Percentiles rank a stretch among this genome's conserved stretches.
Conservation (phyloP, 768 basidiomycete genomes). For the Botryobasidium botryosum region DNA sequence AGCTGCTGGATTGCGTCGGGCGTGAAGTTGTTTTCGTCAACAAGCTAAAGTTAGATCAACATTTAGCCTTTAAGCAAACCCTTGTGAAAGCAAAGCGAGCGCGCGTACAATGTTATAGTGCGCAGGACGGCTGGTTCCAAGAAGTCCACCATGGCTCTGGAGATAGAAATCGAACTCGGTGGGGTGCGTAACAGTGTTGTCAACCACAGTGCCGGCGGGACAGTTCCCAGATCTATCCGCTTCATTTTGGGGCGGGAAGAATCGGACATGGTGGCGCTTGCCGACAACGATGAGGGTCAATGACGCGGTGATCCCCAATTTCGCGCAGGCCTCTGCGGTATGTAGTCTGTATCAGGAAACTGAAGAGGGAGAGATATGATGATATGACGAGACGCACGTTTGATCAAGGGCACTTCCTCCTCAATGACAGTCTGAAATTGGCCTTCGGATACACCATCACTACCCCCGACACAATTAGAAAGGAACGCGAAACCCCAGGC, state of each 20-base stretch:
- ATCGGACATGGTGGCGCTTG: conserved; percentile 10
- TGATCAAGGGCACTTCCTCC: conserved; percentile 1
- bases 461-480: background rate
- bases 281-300: conserved; percentile 12
- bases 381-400: conserved; percentile 3
- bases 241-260: conserved; percentile 8
- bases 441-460: conserved; percentile 11
- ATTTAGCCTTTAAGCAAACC: background rate
- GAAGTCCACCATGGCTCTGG: conserved; percentile 20
- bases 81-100: conserved; percentile 14
- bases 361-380: background rate
- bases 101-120: conserved; percentile 33
- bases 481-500: background rate
- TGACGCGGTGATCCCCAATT: background rate
- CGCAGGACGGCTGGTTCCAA: conserved; percentile 57
- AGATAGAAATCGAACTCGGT: conserved; percentile 11
- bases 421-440: conserved; percentile 9
- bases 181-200: conserved; percentile 2
- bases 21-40: conserved; percentile 43
- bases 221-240: conserved; percentile 7
- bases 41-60: background rate
- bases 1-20: conserved; percentile 51
- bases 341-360: background rate
- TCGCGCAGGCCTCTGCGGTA: conserved; percentile 1
- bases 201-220: conserved; percentile 9